A percentile compares a stretch with the other conserved stretches of the same genome.
Conservation (phyloP, 225 moss, liverwort and hornwort genomes). For the Polytrichum commune region DNA sequence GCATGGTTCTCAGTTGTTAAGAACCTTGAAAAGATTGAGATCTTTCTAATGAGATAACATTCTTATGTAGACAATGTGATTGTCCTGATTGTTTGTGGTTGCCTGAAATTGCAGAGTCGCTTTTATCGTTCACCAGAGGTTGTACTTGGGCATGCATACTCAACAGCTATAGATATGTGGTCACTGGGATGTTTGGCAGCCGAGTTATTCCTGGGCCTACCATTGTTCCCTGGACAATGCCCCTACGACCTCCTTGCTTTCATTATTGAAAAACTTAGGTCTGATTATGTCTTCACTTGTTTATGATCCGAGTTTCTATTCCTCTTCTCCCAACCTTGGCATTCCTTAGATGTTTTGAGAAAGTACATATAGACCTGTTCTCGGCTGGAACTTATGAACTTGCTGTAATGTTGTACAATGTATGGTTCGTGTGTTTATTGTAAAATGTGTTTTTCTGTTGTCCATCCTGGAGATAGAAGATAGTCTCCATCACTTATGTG, state of each 20-base stretch:
- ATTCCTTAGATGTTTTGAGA: no score
- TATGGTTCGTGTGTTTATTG: no score
- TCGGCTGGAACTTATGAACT: no score
- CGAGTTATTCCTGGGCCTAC: constrained; percentile 87
- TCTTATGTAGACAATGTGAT: neutral
- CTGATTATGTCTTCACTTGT: constrained; percentile 1
- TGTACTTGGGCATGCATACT: constrained; percentile 72
- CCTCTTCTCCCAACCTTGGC: no score
- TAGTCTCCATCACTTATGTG: no score
- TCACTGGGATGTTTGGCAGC: constrained; percentile 90
- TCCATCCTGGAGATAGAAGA: no score
- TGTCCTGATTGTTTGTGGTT: neutral
- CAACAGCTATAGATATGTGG: constrained; percentile 94
- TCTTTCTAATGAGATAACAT: neutral
- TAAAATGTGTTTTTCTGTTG: no score
- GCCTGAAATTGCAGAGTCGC: constrained; percentile 64
- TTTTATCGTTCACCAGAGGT: constrained; percentile 95
- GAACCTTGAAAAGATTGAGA: no score
- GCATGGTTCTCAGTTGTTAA: no score
- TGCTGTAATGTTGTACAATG: no score
- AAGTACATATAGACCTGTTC: no score
- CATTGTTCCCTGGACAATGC: constrained; percentile 83
- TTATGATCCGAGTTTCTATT: no score
- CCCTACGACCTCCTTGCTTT: constrained; percentile 76
- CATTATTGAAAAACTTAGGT: constrained; percentile 83